Evolutionary conservation across 441 rosid genomes (phyloP), one percentile per base, ranked within the genome.

Genomic region (Viola pubescens): DNA sequence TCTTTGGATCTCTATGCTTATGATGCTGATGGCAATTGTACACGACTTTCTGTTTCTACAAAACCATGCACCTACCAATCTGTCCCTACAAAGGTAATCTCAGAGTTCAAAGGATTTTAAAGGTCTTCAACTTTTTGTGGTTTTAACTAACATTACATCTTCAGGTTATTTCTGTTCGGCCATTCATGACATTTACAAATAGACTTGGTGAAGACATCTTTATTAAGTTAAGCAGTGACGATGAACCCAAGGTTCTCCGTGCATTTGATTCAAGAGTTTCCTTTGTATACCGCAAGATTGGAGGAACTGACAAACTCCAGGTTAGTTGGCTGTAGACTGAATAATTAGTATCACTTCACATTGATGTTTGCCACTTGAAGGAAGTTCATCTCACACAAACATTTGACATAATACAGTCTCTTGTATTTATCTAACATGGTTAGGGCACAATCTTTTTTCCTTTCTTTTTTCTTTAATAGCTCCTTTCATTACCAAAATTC

Each of bases 151-250:
- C 63, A 44, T 14, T 60, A 43, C 39, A 40, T 66, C 68, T 63
- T 70, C 73, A 94, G 99, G 90, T 91, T 52, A 85, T 94, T 73
- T 85, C 87, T 60, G 73, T 94, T 64, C 89, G 98, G 38, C 99
- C 99, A 64, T 91, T 85, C 81, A 84, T 91, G 84, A 94, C 97
- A 52, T 91, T 88, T 72, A 91, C 99, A 42, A 94, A 94, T 61
- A 91, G 97, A 74, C 77, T 89, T 44, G 99, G 99, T 61, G 88
- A 79, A 76, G 86, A 91, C 68, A 70, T 94, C 42, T 82, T 62
- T 67, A 69, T 94, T 64, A 87, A 83, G 75, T 70, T 87, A 69
- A 87, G 79, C 83, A 74, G 77, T 74, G 79, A 72, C 64, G 99
- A 91, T 78, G 94, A 85, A 66, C 76, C 89, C 67, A 91, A 91